These are phyloP conservation scores for Lodderomyces jiufengensis DNA, from an alignment of 1,139 yeast species.

Conservation along the genomic window DNA sequence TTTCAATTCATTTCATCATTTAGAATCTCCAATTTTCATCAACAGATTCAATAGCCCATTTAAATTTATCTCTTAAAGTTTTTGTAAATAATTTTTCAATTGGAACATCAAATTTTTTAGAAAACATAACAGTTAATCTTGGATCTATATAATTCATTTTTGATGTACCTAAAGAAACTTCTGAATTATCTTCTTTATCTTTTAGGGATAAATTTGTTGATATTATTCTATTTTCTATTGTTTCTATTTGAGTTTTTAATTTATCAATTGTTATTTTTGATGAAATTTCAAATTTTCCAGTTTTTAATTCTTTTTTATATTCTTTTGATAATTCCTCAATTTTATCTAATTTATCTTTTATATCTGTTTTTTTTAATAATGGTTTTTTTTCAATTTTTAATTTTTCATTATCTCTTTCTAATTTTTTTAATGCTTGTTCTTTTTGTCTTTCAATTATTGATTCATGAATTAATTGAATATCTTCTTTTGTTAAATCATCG, in stretches of 20 bases:
- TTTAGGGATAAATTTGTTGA: slow-evolving; percentile 71
- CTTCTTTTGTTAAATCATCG: slow-evolving; percentile 66
- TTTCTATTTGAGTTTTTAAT: slow-evolving; percentile 67
- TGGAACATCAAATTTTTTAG: slow-evolving; percentile 84
- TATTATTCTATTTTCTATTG: slow-evolving; percentile 65
- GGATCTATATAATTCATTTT: slow-evolving; percentile 96
- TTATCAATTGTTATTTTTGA: slow-evolving; percentile 60
- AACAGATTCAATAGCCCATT: slow-evolving; percentile 92
- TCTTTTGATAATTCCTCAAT: slow-evolving; percentile 54
- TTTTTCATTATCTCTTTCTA: slow-evolving; percentile 76
- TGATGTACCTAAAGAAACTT: slow-evolving; percentile 89
- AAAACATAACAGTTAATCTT: slow-evolving; percentile 82
- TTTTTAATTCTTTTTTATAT: slow-evolving; percentile 56
- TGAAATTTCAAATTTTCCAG: slow-evolving; percentile 57
- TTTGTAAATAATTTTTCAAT: slow-evolving; percentile 89
- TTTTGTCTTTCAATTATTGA: slow-evolving; percentile 55
- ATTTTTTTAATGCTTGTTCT: slow-evolving; percentile 62
- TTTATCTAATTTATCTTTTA: slow-evolving; percentile 56
- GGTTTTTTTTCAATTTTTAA: slow-evolving; percentile 54
- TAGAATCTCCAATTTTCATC: slow-evolving; percentile 86
- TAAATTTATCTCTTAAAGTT: slow-evolving; percentile 86
- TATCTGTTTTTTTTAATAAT: slow-evolving; percentile 46
- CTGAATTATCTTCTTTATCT: slow-evolving; percentile 92
- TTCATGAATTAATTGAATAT: slow-evolving; percentile 55
- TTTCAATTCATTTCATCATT: not conserved